Percentiles rank a stretch among this genome's conserved stretches.
phyloP scores from a whole-genome alignment of 306 rosid species.

The Sindora glabra region DNA sequence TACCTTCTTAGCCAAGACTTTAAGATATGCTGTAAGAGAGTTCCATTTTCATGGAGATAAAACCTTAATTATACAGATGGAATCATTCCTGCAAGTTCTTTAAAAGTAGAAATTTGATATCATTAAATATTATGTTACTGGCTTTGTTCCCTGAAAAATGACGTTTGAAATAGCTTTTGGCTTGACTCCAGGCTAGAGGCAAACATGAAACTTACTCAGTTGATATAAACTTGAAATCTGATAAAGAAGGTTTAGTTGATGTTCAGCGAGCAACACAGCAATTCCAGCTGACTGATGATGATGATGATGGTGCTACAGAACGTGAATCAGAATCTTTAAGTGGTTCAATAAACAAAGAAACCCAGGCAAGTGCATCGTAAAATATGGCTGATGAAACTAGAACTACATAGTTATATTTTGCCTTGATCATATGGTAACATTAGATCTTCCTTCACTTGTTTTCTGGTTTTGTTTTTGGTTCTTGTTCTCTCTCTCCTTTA shows the following conservation, averaged over 20 bases:
- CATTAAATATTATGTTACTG: not conserved
- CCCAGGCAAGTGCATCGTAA: conserved; percentile 17
- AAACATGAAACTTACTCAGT: conserved; percentile 20
- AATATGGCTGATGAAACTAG: conserved; percentile 20
- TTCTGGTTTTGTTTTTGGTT: not conserved
- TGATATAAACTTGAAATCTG: conserved; percentile 15
- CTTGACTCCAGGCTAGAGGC: conserved; percentile 29
- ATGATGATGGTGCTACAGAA: conserved; percentile 25
- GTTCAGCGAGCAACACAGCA: conserved; percentile 18
- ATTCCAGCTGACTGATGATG: conserved; percentile 26
- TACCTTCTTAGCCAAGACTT: not conserved
- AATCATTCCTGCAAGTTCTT: not conserved
- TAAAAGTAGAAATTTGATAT: not conserved
- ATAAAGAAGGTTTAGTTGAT: conserved; percentile 10
- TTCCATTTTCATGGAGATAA: not conserved
- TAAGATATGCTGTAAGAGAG: not conserved
- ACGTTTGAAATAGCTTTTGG: conserved; percentile 4
- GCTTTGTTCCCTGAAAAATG: not conserved
- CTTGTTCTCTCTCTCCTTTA: conserved; percentile 7
- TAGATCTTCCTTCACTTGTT: conserved; percentile 3
- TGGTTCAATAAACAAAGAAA: conserved; percentile 20
- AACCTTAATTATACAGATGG: not conserved
- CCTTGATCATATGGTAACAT: conserved; percentile 25
- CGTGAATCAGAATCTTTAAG: conserved; percentile 18
- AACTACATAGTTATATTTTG: conserved; percentile 1